Base-by-base conservation (phyloP, 108 stramenopile genomes). In the Cyclotella cryptica region DNA sequence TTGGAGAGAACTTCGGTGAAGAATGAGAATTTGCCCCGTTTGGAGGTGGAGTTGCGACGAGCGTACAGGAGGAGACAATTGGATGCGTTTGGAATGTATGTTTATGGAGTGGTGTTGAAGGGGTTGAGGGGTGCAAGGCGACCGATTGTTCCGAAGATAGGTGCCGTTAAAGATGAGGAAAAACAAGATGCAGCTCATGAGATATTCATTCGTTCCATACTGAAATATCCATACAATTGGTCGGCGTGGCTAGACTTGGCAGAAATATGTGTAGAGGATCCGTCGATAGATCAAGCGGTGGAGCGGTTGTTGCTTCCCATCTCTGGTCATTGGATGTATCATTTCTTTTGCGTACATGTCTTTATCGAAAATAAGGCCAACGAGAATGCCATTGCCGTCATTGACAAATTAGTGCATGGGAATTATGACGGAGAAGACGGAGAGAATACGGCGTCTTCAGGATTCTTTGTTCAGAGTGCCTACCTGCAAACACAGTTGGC, bases 191-290 rank as follows among this genome's bases (percentile, higher is more conserved):
- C 85, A 42, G 84, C 93, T n/a, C 87, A 89, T 53, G 57, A 54
- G 10, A 87, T 96, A 29, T 68, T 98, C 21, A 80, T 88, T 42
- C 85, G 90, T 49, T 90, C 95, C 60, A 63, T 97, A 39, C 54
- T 85, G 19, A 54, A 78, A 35, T 97, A 92, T 84, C 98, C 97
- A 10, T 89, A 72, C 80, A 97, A 97, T 82, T 98, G 98, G 98
- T 95, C 93, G 54, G 97, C 96, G 3, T 98, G 98, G 98, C 88
- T 98, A 54, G 98, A 98, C 75, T 73, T 98, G 19, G 93, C 91
- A 0, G 89, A 90, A 41, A 66, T 88, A 11, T 84, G 87, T 55
- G 58, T 88, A 11, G 86, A 89, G 26, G 79, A 93, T 70, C 71
- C 89, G 19, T 74, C 66, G 47, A 69, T 92, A n/a, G 89, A 88